phyloP scores from a whole-genome alignment of 495 filamentous ascomycete species.

The Delitschia confertaspora region DNA sequence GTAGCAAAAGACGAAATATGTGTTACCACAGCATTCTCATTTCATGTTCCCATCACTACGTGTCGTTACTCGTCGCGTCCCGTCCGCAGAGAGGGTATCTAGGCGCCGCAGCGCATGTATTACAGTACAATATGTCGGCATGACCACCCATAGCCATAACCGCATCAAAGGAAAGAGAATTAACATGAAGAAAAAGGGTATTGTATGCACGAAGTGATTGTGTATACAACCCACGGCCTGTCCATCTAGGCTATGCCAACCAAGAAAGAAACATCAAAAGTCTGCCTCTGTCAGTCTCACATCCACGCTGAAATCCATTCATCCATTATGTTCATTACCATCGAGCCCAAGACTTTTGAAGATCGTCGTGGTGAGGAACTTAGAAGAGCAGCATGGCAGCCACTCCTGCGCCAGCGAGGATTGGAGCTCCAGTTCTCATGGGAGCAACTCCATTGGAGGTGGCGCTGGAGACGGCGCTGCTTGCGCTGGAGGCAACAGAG shows the following conservation, averaged over 20 bases:
- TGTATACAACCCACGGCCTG: too few relatives aligned
- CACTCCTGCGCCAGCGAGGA: conserved; percentile 29
- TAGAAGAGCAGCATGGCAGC: conserved; percentile 30
- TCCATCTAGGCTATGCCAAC: not conserved
- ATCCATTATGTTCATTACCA: conserved; percentile 4
- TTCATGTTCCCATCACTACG: too few relatives aligned
- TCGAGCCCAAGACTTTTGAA: not conserved
- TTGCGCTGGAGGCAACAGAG: conserved; percentile 1
- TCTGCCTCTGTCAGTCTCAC: not conserved
- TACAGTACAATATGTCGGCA: not conserved
- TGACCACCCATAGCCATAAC: too few relatives aligned
- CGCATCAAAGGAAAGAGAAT: too few relatives aligned
- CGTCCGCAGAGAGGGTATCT: conserved; percentile 23
- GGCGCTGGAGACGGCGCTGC: not conserved
- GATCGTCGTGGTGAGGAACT: not conserved
- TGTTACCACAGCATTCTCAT: too few relatives aligned
- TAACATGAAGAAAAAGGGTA: too few relatives aligned
- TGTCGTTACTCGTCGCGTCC: too few relatives aligned
- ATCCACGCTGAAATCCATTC: too few relatives aligned
- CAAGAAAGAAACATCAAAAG: not conserved
- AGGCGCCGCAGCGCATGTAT: conserved; percentile 20
- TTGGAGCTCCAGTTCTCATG: conserved; percentile 24
- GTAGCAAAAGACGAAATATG: too few relatives aligned
- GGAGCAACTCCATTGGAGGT: conserved; percentile 14
- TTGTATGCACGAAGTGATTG: too few relatives aligned